Conservation (phyloP, 2,329 filamentous ascomycete species). For the Cordyceps tenuipes region DNA sequence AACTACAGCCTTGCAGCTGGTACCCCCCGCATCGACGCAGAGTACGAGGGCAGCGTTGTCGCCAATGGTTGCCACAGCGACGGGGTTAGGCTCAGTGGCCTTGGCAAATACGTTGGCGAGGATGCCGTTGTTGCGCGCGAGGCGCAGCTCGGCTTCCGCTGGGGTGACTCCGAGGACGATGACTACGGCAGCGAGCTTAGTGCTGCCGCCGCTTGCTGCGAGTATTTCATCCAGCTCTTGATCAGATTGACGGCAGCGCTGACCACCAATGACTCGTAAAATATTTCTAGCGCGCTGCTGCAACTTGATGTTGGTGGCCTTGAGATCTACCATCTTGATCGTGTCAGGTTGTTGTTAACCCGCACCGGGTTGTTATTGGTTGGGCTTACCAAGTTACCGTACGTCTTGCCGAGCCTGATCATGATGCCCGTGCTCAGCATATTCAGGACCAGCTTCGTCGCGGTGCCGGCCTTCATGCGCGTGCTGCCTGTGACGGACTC, state of each 20-base stretch:
- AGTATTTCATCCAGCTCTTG: slow-evolving; percentile 16
- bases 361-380: slow-evolving; percentile 8
- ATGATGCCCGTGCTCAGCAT: slow-evolving; percentile 36
- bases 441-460: slow-evolving; percentile 32
- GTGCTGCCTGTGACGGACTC: slow-evolving; percentile 39
- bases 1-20: slow-evolving; percentile 32
- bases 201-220: slow-evolving; percentile 13
- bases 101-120: slow-evolving; percentile 15
- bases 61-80: background rate
- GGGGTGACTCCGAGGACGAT: slow-evolving; percentile 8
- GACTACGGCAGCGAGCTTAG: slow-evolving; percentile 9
- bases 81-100: background rate
- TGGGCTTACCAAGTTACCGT: slow-evolving; percentile 29
- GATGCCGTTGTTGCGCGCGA: slow-evolving; percentile 13
- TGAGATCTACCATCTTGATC: slow-evolving; percentile 25
- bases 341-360: background rate
- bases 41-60: slow-evolving; percentile 18
- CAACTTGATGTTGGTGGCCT: slow-evolving; percentile 30
- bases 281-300: slow-evolving; percentile 18
- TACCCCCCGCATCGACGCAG: slow-evolving; percentile 35
- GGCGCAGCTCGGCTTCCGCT: slow-evolving; percentile 17
- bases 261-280: slow-evolving; percentile 16
- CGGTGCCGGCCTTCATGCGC: slow-evolving; percentile 36
- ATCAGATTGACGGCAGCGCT: slow-evolving; percentile 14
- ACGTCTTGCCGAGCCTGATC: slow-evolving; percentile 33